Evolutionary conservation across 2,329 filamentous ascomycete species (phyloP).

Genomic region (Drechslerella coelobrocha): DNA sequence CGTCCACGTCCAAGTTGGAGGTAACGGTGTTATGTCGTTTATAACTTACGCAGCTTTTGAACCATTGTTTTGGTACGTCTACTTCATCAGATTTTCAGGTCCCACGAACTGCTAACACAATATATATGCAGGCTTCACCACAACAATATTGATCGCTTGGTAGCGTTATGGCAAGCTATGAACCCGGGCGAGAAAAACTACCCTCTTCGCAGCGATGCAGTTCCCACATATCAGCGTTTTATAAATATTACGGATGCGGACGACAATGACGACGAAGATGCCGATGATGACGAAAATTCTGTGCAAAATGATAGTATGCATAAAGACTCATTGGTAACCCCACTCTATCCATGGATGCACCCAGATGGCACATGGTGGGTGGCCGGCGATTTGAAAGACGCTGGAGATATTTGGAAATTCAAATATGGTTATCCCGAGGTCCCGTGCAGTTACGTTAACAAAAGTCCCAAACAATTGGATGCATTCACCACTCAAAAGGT

Average conservation of each 20-base stretch:
- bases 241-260: not conserved
- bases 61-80: constrained; percentile 54
- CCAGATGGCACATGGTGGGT: constrained; percentile 47
- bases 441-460: constrained; percentile 31
- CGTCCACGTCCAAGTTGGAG: constrained; percentile 51
- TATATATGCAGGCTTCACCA: constrained; percentile 37
- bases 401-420: constrained; percentile 48
- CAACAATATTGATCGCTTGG: constrained; percentile 54
- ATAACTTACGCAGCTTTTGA: constrained; percentile 55
- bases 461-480: constrained; percentile 24
- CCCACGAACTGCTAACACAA: not conserved
- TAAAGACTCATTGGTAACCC: constrained; percentile 49
- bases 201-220: constrained; percentile 36
- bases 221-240: constrained; percentile 46
- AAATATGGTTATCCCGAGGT: constrained; percentile 55
- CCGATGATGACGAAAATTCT: constrained; percentile 8
- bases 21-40: constrained; percentile 54
- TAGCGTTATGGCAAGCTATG: constrained; percentile 55
- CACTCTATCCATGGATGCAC: constrained; percentile 53
- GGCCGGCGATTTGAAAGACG: constrained; percentile 48
- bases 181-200: constrained; percentile 42
- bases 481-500: constrained; percentile 41
- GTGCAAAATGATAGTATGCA: not conserved
- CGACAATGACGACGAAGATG: not conserved
- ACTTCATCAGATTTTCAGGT: constrained; percentile 32